phyloP scores from a whole-genome alignment of 1,284 basidiomycete species.

The Puccinia polysora region DNA sequence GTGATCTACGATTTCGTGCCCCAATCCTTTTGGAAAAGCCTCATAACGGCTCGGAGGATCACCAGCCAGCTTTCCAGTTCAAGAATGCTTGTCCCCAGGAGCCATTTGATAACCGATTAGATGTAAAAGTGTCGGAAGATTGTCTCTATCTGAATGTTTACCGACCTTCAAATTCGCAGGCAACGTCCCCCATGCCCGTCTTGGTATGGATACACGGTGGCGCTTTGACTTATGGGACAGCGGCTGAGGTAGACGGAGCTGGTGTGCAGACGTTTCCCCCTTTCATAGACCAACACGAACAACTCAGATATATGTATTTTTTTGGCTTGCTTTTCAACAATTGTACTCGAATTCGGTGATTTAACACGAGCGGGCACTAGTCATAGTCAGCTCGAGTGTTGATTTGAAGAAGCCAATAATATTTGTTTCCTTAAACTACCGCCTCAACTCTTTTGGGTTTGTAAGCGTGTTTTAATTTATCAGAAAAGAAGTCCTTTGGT shows the following conservation, averaged over 20 bases:
- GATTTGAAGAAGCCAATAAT: slow-evolving; percentile 55
- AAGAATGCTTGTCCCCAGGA: slow-evolving; percentile 61
- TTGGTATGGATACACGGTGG: slow-evolving; percentile 67
- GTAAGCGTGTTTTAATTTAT: slow-evolving; percentile 7
- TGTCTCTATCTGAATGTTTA: slow-evolving; percentile 57
- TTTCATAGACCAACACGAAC: slow-evolving; percentile 44
- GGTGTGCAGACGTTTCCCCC: slow-evolving; percentile 52
- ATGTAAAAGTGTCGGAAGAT: slow-evolving; percentile 62
- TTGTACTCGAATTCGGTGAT: slow-evolving; percentile 11
- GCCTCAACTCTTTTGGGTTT: slow-evolving; percentile 57
- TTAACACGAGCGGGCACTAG: slow-evolving; percentile 57
- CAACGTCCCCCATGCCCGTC: slow-evolving; percentile 56
- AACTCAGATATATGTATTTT: slow-evolving; percentile 41
- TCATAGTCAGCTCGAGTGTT: slow-evolving; percentile 56
- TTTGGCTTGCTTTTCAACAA: neutral
- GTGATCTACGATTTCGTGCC: slow-evolving; percentile 60
- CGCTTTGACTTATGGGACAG: slow-evolving; percentile 48
- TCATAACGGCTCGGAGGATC: slow-evolving; percentile 39
- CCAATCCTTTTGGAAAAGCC: slow-evolving; percentile 58
- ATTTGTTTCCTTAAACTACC: slow-evolving; percentile 57
- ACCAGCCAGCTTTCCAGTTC: slow-evolving; percentile 58
- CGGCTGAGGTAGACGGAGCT: slow-evolving; percentile 44
- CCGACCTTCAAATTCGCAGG: slow-evolving; percentile 50
- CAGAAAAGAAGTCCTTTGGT: slow-evolving; percentile 48
- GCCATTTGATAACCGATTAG: slow-evolving; percentile 55